These are phyloP conservation scores for Rhinocladiella mackenziei DNA, from an alignment of 2,329 filamentous ascomycete species.

Conservation along the genomic window DNA sequence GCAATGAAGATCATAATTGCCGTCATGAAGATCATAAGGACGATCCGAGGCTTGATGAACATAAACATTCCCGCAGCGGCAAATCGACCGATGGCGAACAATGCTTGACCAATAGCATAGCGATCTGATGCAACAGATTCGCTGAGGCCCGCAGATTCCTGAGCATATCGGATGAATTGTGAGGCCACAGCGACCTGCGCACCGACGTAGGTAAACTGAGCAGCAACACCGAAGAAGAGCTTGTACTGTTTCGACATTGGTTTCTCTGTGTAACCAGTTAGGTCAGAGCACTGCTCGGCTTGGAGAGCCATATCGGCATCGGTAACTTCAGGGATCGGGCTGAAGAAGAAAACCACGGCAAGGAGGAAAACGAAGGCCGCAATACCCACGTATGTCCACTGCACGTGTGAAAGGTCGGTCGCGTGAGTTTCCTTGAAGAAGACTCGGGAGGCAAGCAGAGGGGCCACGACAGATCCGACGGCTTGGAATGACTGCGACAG, in stretches of 20 bases:
- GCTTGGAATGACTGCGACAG: constrained; percentile 74
- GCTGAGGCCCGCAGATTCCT: constrained; percentile 54
- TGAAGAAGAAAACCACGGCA: constrained; percentile 63
- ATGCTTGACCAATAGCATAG: constrained; percentile 70
- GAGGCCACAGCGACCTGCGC: constrained; percentile 31
- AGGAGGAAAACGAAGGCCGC: constrained; percentile 67
- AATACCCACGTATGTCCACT: constrained; percentile 78
- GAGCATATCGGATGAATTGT: constrained; percentile 62
- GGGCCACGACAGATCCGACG: constrained; percentile 69
- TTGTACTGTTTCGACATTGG: constrained; percentile 68
- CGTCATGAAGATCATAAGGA: constrained; percentile 65
- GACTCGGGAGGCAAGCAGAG: constrained; percentile 59
- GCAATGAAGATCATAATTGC: constrained; percentile 58
- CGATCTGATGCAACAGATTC: constrained; percentile 62
- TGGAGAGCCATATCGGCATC: constrained; percentile 65
- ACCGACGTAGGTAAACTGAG: constrained; percentile 77
- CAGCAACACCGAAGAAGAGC: constrained; percentile 69
- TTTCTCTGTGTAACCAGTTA: constrained; percentile 49
- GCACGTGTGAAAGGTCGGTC: constrained; percentile 63
- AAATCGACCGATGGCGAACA: constrained; percentile 71
- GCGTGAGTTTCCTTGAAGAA: constrained; percentile 65
- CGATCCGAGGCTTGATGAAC: constrained; percentile 63
- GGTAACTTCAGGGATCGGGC: constrained; percentile 67
- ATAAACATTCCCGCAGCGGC: constrained; percentile 65
- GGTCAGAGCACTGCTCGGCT: constrained; percentile 38